Base-by-base conservation (phyloP, 345 rosid species). In the Turnera subulata region DNA sequence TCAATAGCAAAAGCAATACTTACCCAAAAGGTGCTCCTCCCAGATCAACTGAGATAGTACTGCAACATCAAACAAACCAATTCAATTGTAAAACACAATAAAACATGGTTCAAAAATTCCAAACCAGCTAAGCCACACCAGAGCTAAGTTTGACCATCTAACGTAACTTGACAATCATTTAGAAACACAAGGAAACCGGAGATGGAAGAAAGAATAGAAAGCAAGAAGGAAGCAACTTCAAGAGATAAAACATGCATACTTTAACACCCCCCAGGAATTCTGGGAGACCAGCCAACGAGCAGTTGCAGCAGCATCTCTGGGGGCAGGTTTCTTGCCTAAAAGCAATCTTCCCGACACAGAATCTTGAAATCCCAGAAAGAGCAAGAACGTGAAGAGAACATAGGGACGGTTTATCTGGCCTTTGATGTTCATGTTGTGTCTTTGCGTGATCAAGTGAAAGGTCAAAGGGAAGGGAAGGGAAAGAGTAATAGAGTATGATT, bases 251-350 rank as follows among this genome's bases (percentile, higher is more conserved):
- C 48, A 53, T 37, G 4, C 32, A 21, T 73, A 90, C 97, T 79
- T 90, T 46, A 90, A 77, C 58, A 83, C 91, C 54, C 93, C 95
- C 95, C 97, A 90, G 39, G 70, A 74, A 59, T 84, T 90, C 70
- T 77, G 80, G 59, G 89, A 68, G 78, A 84, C 95, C 70, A 90
- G 65, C 97, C 97, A 90, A 51, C 97, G 93, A 66, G 95, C 95
- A 13, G 78, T 74, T 6, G 78, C 81, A 56, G 79, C 83, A 18
- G 79, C 78, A 55, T 82, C 55, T 20, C 71, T 53, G 9, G 79
- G 81, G 65, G 84, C 80, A 5, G 97, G 97, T 59, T 84, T 86
- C 29, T 53, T 57, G 32, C n/a, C 18, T 17, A 44, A 15, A 20
- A 65, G 29, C 59, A 64, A 35, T 29, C 92, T 80, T 65, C 80